phyloP scores from a whole-genome alignment of 306 rosid species.

The Vigna reflexopilosa region DNA sequence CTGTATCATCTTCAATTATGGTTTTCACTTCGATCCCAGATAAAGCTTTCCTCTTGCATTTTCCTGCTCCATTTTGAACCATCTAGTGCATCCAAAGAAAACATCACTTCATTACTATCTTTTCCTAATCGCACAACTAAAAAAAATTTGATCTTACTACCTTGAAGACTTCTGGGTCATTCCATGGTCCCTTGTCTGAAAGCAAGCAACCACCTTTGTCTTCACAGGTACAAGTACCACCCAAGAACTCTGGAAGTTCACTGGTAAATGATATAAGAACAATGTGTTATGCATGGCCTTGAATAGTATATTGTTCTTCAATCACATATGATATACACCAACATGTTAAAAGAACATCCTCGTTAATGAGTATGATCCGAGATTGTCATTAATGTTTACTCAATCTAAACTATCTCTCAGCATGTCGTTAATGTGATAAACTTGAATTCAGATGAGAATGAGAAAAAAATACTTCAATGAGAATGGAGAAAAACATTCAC shows the following conservation, averaged over 20 bases:
- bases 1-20: slow-evolving; percentile 62
- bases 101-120: background rate
- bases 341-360: background rate
- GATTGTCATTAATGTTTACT: background rate
- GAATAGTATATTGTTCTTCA: background rate
- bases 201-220: slow-evolving; percentile 98
- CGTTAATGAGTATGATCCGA: background rate
- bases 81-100: slow-evolving; percentile 62
- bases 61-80: slow-evolving; percentile 83
- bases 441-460: slow-evolving; percentile 14
- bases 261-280: slow-evolving; percentile 54
- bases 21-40: slow-evolving; percentile 68
- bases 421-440: slow-evolving; percentile 3
- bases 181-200: slow-evolving; percentile 99
- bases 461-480: background rate
- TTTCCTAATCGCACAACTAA: background rate
- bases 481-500: slow-evolving; percentile 44
- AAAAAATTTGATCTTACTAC: slow-evolving; percentile 47
- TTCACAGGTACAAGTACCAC: slow-evolving; percentile 89
- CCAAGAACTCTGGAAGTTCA: slow-evolving; percentile 92
- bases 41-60: slow-evolving; percentile 54
- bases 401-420: background rate
- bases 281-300: slow-evolving; percentile 14
- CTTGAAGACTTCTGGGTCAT: slow-evolving; percentile 82
- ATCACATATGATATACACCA: background rate